phyloP scores from a whole-genome alignment of 179 eudicot genomes.

The Beta macrorhiza region DNA sequence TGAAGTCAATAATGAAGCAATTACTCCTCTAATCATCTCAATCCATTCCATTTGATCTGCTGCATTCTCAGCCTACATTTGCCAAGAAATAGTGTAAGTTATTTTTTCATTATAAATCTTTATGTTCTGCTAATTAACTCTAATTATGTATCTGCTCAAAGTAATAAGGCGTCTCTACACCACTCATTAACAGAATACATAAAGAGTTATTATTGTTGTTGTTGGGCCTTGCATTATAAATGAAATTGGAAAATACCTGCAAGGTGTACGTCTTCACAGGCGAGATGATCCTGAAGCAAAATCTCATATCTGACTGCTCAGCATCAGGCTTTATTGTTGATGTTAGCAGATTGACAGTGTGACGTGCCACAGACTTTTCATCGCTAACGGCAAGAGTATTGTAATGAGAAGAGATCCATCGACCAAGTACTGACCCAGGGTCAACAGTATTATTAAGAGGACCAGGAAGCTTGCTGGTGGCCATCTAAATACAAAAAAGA shows the following conservation, averaged over 20 bases:
- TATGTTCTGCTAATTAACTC: neutral
- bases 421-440: conserved; percentile 68
- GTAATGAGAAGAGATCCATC: conserved; percentile 81
- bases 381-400: conserved; percentile 49
- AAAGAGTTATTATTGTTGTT: neutral
- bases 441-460: conserved; percentile 45
- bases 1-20: conserved; percentile 65
- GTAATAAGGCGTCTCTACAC: neutral
- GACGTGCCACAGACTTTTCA: conserved; percentile 79
- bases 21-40: conserved; percentile 87
- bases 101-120: neutral
- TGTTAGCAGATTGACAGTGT: conserved; percentile 80
- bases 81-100: conserved; percentile 15
- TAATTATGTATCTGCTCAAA: neutral
- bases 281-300: conserved; percentile 90
- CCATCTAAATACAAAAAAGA: conserved; percentile 41
- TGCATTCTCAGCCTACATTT: conserved; percentile 75
- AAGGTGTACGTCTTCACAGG: conserved; percentile 79
- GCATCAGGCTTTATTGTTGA: conserved; percentile 82
- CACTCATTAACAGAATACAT: neutral
- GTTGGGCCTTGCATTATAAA: neutral
- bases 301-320: conserved; percentile 81
- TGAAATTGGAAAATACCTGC: conserved; percentile 49
- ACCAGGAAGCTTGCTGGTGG: conserved; percentile 37
- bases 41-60: conserved; percentile 90